A percentile compares a stretch with the other conserved stretches of the same genome.
phyloP scores from a whole-genome alignment of 2,329 filamentous ascomycete species.

The Rutstroemia sp. region DNA sequence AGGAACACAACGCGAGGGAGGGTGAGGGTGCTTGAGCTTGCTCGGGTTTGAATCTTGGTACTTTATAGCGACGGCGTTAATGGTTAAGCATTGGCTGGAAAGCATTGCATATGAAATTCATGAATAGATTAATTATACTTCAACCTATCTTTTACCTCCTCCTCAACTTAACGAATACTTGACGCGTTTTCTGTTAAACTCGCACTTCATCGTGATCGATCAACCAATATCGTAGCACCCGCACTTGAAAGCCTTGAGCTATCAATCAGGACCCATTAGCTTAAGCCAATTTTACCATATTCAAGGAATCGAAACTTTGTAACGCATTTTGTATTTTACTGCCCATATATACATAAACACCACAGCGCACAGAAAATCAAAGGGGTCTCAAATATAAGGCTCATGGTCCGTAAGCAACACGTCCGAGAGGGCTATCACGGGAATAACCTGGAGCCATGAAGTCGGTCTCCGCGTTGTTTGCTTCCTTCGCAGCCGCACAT shows the following conservation, averaged over 20 bases:
- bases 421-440: constrained; percentile 24
- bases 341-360: constrained; percentile 32
- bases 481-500: constrained; percentile 87
- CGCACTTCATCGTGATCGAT: too few species aligned
- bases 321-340: constrained; percentile 22
- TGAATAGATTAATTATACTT: neutral
- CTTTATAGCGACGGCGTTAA: constrained; percentile 13
- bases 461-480: constrained; percentile 70
- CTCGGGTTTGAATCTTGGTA: neutral
- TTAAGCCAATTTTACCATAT: too few species aligned
- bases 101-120: neutral
- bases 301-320: neutral
- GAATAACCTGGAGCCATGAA: constrained; percentile 64
- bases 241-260: too few species aligned
- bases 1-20: constrained; percentile 7
- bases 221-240: too few species aligned
- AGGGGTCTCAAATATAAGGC: constrained; percentile 15
- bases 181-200: too few species aligned
- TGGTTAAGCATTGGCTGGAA: neutral
- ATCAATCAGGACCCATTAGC: too few species aligned
- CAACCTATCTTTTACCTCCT: neutral
- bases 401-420: constrained; percentile 28
- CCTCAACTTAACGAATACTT: neutral
- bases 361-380: constrained; percentile 13
- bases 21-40: neutral